These are phyloP conservation scores for Pseudocercospora macadamiae DNA, from an alignment of 2,329 filamentous ascomycete genomes.

Conservation along the genomic window DNA sequence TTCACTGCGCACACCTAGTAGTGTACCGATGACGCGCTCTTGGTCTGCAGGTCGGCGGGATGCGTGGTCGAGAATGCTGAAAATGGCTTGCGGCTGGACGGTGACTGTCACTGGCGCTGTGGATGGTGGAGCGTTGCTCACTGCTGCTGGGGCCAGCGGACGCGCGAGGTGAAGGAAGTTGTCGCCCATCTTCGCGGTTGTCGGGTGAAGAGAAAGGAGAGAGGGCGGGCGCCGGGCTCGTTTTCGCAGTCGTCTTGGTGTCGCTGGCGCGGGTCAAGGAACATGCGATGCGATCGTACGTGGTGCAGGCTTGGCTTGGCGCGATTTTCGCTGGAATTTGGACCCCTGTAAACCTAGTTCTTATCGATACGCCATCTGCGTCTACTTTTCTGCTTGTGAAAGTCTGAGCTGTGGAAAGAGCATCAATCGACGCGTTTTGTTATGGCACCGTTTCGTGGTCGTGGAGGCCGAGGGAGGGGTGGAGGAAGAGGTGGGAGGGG, in stretches of 20 bases:
- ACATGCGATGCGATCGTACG: background rate
- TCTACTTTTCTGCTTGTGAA: slow-evolving; percentile 5
- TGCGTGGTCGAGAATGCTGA: slow-evolving; percentile 82
- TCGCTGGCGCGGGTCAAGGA: background rate
- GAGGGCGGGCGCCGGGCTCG: slow-evolving; percentile 15
- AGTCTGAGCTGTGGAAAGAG: background rate
- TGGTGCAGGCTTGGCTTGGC: background rate
- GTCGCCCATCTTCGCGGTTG: slow-evolving; percentile 44
- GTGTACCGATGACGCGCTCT: slow-evolving; percentile 93
- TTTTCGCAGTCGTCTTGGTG: slow-evolving; percentile 1
- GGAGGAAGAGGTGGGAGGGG: slow-evolving; percentile 27
- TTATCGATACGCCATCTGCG: slow-evolving; percentile 8
- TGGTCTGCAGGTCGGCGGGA: slow-evolving; percentile 89
- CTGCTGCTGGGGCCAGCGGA: slow-evolving; percentile 79
- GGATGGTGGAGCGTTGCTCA: slow-evolving; percentile 74
- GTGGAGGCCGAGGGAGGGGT: slow-evolving; percentile 34
- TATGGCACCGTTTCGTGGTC: slow-evolving; percentile 34
- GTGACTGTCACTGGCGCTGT: slow-evolving; percentile 91
- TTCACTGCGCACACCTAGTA: slow-evolving; percentile 90
- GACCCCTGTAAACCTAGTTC: background rate
- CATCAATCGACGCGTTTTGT: background rate
- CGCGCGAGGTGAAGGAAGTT: slow-evolving; percentile 95
- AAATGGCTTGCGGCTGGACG: slow-evolving; percentile 85
- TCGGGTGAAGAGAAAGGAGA: slow-evolving; percentile 9
- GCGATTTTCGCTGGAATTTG: background rate